These are phyloP conservation scores for Helichrysum umbraculigerum DNA, from an alignment of 129 eudicot species.

Conservation along the genomic window DNA sequence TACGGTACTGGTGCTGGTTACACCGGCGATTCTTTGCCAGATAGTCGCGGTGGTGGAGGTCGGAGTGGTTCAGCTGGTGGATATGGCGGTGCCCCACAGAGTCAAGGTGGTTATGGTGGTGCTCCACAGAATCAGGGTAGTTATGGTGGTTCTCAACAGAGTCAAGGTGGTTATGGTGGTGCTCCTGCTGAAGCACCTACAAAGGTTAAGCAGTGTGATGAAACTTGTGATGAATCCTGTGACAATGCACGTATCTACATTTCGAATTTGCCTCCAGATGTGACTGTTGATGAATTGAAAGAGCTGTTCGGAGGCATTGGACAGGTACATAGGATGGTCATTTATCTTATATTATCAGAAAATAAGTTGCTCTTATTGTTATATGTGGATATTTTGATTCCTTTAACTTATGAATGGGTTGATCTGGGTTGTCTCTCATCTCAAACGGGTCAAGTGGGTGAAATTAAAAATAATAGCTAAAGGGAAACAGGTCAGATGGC, in stretches of 20 bases:
- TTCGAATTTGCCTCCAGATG: constrained; percentile 93
- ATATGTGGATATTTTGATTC: background rate
- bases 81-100: constrained; percentile 58
- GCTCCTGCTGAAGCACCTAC: constrained; percentile 59
- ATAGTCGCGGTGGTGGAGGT: constrained; percentile 50
- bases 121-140: constrained; percentile 54
- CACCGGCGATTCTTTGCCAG: constrained; percentile 63
- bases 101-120: constrained; percentile 61
- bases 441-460: background rate
- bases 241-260: constrained; percentile 89
- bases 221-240: constrained; percentile 83
- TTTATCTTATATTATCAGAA: background rate
- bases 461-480: background rate
- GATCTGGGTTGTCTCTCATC: background rate
- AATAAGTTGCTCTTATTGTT: background rate
- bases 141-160: constrained; percentile 53
- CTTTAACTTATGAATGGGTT: background rate
- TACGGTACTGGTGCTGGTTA: constrained; percentile 72
- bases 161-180: constrained; percentile 48
- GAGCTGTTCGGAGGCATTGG: constrained; percentile 96
- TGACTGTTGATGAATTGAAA: constrained; percentile 76
- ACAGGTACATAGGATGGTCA: constrained; percentile 51
- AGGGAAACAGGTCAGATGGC: background rate
- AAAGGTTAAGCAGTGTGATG: constrained; percentile 95
- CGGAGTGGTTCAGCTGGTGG: constrained; percentile 80